Evolutionary conservation across 2,329 filamentous ascomycete genomes (phyloP).

Genomic region (Colletotrichum acutatum): DNA sequence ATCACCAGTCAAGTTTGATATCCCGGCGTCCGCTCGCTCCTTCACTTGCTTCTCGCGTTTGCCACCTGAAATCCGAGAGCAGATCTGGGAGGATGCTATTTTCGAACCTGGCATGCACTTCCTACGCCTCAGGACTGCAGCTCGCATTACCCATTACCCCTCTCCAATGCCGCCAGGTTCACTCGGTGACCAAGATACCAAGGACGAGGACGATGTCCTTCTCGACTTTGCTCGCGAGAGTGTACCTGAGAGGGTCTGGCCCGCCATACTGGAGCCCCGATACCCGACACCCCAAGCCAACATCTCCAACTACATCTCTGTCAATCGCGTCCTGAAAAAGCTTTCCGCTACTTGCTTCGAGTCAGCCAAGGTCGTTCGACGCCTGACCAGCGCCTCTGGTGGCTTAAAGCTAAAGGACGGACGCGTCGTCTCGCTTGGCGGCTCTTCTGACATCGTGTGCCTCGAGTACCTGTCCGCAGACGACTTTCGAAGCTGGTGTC

Average conservation of each 20-base stretch:
- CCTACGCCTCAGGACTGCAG: slow-evolving; percentile 36
- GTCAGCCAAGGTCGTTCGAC: slow-evolving; percentile 5
- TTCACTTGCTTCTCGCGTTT: slow-evolving; percentile 46
- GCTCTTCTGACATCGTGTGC: slow-evolving; percentile 45
- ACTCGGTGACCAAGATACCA: slow-evolving; percentile 18
- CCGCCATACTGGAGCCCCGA: slow-evolving; percentile 40
- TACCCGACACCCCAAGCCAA: slow-evolving; percentile 45
- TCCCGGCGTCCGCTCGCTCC: slow-evolving; percentile 44
- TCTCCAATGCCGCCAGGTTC: neutral
- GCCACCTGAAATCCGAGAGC: slow-evolving; percentile 48
- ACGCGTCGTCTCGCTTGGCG: slow-evolving; percentile 43
- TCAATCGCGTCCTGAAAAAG: slow-evolving; percentile 38
- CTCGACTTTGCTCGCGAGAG: slow-evolving; percentile 40
- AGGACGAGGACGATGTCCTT: slow-evolving; percentile 35
- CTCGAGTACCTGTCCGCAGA: slow-evolving; percentile 48
- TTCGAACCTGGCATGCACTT: slow-evolving; percentile 49
- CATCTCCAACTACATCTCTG: slow-evolving; percentile 45
- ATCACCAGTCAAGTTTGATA: slow-evolving; percentile 43
- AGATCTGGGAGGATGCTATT: slow-evolving; percentile 47
- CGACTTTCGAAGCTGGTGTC: slow-evolving; percentile 41
- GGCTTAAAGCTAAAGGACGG: slow-evolving; percentile 42
- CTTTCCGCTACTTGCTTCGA: slow-evolving; percentile 32
- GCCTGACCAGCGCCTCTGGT: slow-evolving; percentile 21
- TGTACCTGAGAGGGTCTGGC: slow-evolving; percentile 29
- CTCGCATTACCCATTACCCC: neutral